phyloP scores from a whole-genome alignment of 2,329 filamentous ascomycete species.

The Neofusicoccum parvum region DNA sequence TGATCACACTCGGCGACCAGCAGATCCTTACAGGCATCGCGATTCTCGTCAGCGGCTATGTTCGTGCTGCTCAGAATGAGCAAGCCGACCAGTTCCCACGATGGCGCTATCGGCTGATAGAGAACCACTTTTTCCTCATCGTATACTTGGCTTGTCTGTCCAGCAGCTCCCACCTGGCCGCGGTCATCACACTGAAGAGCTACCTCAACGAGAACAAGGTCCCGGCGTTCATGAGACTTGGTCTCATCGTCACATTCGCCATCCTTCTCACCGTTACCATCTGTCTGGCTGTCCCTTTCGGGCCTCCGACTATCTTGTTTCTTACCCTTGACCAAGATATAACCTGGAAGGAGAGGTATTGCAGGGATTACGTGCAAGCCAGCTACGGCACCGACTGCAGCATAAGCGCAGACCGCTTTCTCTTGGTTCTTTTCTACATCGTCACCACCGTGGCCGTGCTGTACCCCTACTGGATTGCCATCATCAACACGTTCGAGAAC shows the following conservation, averaged over 20 bases:
- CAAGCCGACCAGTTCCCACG: not conserved
- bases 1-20: constrained; percentile 36
- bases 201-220: constrained; percentile 34
- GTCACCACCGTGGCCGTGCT: not conserved
- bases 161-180: constrained; percentile 35
- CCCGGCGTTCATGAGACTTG: constrained; percentile 33
- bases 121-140: constrained; percentile 24
- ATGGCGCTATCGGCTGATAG: not conserved
- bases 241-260: constrained; percentile 32
- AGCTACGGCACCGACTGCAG: not conserved
- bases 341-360: not conserved
- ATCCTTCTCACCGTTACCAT: constrained; percentile 32
- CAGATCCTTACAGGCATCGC: constrained; percentile 37
- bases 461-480: constrained; percentile 12
- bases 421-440: not conserved
- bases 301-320: not conserved
- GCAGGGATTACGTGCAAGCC: not conserved
- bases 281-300: constrained; percentile 28
- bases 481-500: constrained; percentile 1
- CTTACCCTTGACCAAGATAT: not conserved
- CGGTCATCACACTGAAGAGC: constrained; percentile 35
- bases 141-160: constrained; percentile 36
- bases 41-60: constrained; percentile 31
- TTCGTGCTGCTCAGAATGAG: not conserved
- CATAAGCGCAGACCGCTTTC: not conserved